These are phyloP conservation scores for Diaporthe longicolla DNA, from an alignment of 2,329 filamentous ascomycete genomes.

Conservation along the genomic window DNA sequence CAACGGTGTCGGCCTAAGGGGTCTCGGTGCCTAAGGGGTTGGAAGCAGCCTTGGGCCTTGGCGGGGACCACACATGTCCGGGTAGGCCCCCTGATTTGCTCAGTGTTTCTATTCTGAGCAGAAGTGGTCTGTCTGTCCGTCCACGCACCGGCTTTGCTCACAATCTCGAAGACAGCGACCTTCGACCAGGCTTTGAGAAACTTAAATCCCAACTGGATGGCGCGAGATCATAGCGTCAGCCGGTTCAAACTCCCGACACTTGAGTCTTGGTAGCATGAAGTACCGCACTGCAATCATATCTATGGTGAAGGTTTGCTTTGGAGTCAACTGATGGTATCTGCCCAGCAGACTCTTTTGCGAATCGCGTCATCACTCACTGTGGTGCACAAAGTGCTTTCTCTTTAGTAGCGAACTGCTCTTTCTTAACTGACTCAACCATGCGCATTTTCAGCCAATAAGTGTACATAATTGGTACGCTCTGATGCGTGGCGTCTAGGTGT, in stretches of 20 bases:
- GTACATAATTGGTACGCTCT: neutral
- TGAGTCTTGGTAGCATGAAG: neutral
- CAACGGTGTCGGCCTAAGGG: neutral
- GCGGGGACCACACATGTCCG: neutral
- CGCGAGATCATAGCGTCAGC: no score
- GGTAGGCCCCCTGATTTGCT: neutral
- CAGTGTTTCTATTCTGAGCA: conserved; percentile 22
- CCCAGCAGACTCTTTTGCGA: neutral
- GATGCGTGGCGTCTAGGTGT: neutral
- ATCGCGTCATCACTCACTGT: neutral
- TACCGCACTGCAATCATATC: neutral
- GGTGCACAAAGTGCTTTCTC: neutral
- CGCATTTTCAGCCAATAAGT: neutral
- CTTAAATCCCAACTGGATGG: neutral
- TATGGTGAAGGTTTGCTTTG: neutral
- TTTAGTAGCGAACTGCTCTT: no score
- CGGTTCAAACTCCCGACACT: no score
- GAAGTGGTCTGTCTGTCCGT: neutral
- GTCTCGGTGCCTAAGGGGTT: conserved; percentile 14
- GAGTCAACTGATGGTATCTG: neutral
- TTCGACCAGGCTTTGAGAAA: neutral
- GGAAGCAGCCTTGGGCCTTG: conserved; percentile 12
- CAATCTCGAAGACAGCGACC: neutral
- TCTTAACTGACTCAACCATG: neutral
- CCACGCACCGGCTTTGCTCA: neutral